phyloP scores from a whole-genome alignment of 2,329 filamentous ascomycete species.

The Claviceps citrina region DNA sequence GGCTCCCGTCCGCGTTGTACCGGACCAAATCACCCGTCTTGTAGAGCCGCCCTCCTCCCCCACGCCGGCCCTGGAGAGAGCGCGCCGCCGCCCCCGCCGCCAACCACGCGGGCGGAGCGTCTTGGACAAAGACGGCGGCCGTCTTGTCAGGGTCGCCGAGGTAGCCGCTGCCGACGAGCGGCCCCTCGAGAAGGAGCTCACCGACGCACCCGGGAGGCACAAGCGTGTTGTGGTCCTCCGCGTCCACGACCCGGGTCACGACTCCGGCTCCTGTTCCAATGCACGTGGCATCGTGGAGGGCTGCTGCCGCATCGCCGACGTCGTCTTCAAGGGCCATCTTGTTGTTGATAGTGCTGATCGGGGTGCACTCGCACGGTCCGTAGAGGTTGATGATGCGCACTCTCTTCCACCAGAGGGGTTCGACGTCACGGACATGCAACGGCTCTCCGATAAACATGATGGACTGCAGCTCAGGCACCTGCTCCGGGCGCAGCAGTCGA shows the following conservation, averaged over 20 bases:
- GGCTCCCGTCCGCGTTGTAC: constrained; percentile 16
- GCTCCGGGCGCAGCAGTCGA: not conserved
- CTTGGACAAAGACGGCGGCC: constrained; percentile 38
- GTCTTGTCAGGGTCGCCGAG: constrained; percentile 28
- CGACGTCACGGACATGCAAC: not conserved
- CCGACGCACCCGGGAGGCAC: not conserved
- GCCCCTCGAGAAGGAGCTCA: constrained; percentile 4
- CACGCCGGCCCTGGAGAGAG: constrained; percentile 12
- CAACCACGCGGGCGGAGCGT: too few species aligned
- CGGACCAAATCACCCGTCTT: constrained; percentile 13
- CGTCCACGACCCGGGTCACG: not conserved
- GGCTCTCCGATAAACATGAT: not conserved
- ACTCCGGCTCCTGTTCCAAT: constrained; percentile 2
- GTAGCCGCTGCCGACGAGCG: constrained; percentile 1
- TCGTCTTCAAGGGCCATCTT: too few species aligned
- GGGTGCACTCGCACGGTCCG: constrained; percentile 2
- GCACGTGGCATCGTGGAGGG: constrained; percentile 12
- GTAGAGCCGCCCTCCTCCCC: constrained; percentile 14
- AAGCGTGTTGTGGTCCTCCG: not conserved
- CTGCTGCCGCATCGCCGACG: too few species aligned
- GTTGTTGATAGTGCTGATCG: not conserved
- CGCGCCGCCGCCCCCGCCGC: too few species aligned
- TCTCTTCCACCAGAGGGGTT: not conserved
- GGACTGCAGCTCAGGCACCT: too few species aligned
- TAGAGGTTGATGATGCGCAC: not conserved